Evolutionary conservation across 1,284 basidiomycete genomes (phyloP), one percentile per base, ranked within the genome.

Genomic region (Leccinum variabile): DNA sequence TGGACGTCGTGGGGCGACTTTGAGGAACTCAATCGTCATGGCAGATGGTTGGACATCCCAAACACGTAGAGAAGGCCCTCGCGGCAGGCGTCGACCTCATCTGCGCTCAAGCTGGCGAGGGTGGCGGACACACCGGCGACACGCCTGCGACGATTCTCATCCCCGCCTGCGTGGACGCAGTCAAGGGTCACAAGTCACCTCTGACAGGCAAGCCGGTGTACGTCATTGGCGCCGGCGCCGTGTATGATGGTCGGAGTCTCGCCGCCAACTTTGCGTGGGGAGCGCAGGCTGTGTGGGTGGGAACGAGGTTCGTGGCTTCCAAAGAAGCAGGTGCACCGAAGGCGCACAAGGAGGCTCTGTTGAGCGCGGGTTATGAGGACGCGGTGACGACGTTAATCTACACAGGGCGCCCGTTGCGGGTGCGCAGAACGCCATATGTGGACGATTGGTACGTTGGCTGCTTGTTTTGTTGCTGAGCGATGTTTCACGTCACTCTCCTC

Each of bases 41-140:
- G 1, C 63, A 87, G 83, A 96, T 96, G 92, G 89, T 97, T 66
- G 94, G 93, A 16, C 89, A 92, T 74, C 91, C 91, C 5, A 95
- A 92, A 75, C 94, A 95, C 75, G 91, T 92, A 54, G 67, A 79
- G 58, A 93, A 94, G 75, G 93, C 93, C 8, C 81, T 95, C 46
- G 89, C 82, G 8, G 88, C 81, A 35, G 94, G 94, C 55, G 89
- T 90, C 41, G 94, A 96, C 72, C 80, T 96, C 66, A 94, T 96
- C 73, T 95, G 92, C 70, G 92, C 92, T 1, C 94, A 96, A 74
- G 92, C 88, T 2, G 90, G 91, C 44, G 92, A 95, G 76, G 94
- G 91, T 49, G 93, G 94, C 61, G 93, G 93, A 25, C 90, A 92
- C 77, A 92, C 90, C 0, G 91, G 90, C 44, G 86, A 91, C 67